Conservation (phyloP, 2,329 filamentous ascomycete species). For the Graphilbum fragrans region DNA sequence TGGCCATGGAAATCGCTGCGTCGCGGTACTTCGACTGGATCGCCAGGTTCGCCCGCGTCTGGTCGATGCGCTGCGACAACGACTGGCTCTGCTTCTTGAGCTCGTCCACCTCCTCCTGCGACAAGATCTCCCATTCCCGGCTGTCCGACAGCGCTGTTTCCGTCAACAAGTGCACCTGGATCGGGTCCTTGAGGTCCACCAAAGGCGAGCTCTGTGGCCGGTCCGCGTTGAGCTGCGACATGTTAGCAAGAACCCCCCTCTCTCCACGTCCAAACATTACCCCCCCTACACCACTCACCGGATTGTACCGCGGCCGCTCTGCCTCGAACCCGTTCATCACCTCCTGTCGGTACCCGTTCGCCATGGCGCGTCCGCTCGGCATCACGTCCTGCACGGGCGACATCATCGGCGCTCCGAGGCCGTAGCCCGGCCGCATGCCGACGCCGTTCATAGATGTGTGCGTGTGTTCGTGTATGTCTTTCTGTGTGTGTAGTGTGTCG, state of each 20-base stretch:
- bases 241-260: not conserved
- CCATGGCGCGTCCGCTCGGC: conserved; percentile 35
- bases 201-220: conserved; percentile 42
- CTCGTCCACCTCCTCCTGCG: conserved; percentile 81
- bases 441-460: conserved; percentile 24
- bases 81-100: conserved; percentile 77
- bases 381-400: conserved; percentile 20
- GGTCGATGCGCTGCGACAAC: conserved; percentile 66
- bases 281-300: conserved; percentile 25
- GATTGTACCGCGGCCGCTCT: conserved; percentile 42
- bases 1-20: conserved; percentile 76
- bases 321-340: conserved; percentile 40
- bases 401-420: conserved; percentile 20
- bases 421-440: conserved; percentile 21
- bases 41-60: conserved; percentile 68
- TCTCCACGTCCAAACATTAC: not conserved
- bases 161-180: conserved; percentile 83
- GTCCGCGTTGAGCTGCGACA: conserved; percentile 33
- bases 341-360: conserved; percentile 47
- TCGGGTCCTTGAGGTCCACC: conserved; percentile 55
- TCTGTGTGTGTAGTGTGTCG: not conserved
- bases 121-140: conserved; percentile 70
- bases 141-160: conserved; percentile 90
- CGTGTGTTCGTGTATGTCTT: not conserved
- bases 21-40: conserved; percentile 92